phyloP scores from a whole-genome alignment of 2,329 filamentous ascomycete species.

The Neonectria ditissima region DNA sequence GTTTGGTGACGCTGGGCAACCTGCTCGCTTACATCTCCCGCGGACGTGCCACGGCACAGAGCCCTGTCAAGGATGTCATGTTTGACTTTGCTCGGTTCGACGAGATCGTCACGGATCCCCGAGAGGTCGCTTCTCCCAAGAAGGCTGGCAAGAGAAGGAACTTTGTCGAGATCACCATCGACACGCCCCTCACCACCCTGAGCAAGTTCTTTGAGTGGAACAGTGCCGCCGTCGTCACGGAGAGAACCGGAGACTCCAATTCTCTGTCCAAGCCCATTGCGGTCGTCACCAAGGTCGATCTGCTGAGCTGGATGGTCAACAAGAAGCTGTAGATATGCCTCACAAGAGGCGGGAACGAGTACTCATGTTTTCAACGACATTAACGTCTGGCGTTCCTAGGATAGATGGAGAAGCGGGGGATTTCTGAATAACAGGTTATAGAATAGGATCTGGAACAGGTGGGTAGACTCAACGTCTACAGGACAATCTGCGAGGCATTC shows the following conservation, averaged over 20 bases:
- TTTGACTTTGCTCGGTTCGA: conserved; percentile 92
- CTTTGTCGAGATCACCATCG: conserved; percentile 94
- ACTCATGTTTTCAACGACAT: conserved; percentile 49
- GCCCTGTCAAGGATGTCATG: conserved; percentile 89
- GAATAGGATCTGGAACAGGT: conserved; percentile 33
- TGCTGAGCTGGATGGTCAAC: conserved; percentile 91
- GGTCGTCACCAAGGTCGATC: conserved; percentile 95
- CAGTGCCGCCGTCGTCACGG: conserved; percentile 93
- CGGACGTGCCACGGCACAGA: conserved; percentile 80
- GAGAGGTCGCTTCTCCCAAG: conserved; percentile 64
- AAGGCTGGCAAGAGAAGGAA: conserved; percentile 66
- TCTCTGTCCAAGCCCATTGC: conserved; percentile 81
- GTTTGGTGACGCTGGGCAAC: conserved; percentile 94
- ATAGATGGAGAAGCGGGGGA: conserved; percentile 34
- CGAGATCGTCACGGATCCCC: conserved; percentile 91
- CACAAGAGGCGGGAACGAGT: conserved; percentile 45
- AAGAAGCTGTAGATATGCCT: conserved; percentile 54
- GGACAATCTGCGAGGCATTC: conserved; percentile 37
- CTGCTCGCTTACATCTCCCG: conserved; percentile 90
- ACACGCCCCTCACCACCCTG: conserved; percentile 85
- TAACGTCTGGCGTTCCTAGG: conserved; percentile 47
- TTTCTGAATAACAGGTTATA: conserved; percentile 34
- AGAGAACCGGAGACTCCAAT: conserved; percentile 68
- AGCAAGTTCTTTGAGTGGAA: conserved; percentile 99
- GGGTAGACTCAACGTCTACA: conserved; percentile 59